Conservation (phyloP, 139 green algal species). For the Desmodesmus armatus region DNA sequence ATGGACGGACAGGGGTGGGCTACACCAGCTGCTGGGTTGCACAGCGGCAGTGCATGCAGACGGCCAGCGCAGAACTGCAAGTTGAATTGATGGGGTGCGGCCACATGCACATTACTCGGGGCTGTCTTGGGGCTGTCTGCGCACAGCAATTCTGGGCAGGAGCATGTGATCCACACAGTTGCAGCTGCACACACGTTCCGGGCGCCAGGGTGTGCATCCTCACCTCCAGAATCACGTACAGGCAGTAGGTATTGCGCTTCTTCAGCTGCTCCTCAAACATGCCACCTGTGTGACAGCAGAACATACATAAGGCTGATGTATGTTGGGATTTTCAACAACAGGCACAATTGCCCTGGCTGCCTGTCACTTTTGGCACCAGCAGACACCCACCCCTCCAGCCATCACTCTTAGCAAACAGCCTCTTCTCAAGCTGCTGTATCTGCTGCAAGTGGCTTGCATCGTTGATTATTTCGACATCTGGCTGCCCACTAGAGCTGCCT, state of each 20-base stretch:
- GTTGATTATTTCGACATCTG: neutral
- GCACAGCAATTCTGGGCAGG: neutral
- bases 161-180: no score
- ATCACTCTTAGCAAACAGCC: constrained; percentile 34
- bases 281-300: neutral
- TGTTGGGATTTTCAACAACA: neutral
- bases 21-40: neutral
- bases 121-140: neutral
- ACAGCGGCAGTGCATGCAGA: neutral
- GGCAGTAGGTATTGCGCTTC: constrained; percentile 17
- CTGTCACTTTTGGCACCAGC: neutral
- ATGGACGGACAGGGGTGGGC: neutral
- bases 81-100: neutral
- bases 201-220: neutral
- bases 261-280: constrained; percentile 19
- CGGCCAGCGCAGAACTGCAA: neutral
- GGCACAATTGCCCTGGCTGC: neutral
- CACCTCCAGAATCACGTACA: neutral
- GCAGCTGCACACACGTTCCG: no score
- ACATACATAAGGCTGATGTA: neutral
- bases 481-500: no score
- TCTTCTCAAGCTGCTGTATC: constrained; percentile 12
- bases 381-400: constrained; percentile 26
- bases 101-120: neutral
- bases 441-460: constrained; percentile 11